Conservation (phyloP, 2,329 filamentous ascomycete species). For the Cucurbitaria berberidis region DNA sequence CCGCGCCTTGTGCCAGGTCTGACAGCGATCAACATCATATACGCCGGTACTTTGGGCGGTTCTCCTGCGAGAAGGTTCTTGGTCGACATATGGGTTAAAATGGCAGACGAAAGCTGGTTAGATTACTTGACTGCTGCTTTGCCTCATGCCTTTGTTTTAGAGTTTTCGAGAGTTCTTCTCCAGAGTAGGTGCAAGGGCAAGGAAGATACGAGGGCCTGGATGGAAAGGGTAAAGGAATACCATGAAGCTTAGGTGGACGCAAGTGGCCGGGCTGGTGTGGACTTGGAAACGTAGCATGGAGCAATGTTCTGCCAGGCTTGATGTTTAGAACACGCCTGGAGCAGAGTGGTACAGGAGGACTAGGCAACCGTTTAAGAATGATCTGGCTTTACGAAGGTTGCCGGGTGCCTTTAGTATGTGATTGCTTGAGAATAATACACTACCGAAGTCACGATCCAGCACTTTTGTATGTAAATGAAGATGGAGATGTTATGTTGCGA, state of each 20-base stretch:
- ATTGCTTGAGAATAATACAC: not conserved
- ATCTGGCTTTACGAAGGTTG: not conserved
- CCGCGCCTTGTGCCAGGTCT: slow-evolving; percentile 4
- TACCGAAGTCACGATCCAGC: not conserved
- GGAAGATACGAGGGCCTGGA: not conserved
- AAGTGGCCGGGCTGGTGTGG: not conserved
- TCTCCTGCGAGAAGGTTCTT: slow-evolving; percentile 22
- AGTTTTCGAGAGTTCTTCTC: not conserved
- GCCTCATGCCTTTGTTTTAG: not conserved
- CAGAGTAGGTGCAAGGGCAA: not conserved
- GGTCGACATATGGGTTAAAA: slow-evolving; percentile 22
- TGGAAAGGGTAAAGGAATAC: not conserved
- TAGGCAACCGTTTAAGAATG: too few relatives aligned
- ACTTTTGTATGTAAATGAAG: too few relatives aligned
- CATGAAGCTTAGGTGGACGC: not conserved
- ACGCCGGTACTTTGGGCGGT: slow-evolving; percentile 20
- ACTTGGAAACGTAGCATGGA: not conserved
- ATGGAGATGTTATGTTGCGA: too few relatives aligned
- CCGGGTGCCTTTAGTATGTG: not conserved
- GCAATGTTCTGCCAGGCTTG: not conserved
- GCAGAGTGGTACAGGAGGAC: too few relatives aligned
- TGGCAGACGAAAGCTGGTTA: not conserved
- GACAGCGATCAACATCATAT: slow-evolving; percentile 17
- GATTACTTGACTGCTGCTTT: not conserved
- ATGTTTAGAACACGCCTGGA: too few relatives aligned